These are phyloP conservation scores for Ascosphaera acerosa DNA, from an alignment of 2,329 filamentous ascomycete genomes.

Conservation along the genomic window DNA sequence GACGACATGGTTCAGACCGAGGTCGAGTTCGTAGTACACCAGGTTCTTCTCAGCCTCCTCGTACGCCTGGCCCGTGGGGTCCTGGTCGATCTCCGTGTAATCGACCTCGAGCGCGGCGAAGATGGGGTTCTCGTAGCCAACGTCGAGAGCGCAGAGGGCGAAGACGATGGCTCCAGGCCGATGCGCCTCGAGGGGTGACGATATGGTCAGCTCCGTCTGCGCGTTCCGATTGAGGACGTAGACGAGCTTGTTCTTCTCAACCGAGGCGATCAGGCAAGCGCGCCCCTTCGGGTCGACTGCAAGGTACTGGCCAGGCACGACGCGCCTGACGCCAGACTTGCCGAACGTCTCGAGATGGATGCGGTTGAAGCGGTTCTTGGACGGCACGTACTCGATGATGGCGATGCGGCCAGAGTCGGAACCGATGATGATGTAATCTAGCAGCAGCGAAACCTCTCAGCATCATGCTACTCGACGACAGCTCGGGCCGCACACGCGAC, in stretches of 20 bases:
- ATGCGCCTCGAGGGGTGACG: slow-evolving; percentile 87
- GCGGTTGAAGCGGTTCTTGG: slow-evolving; percentile 65
- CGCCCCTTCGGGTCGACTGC: slow-evolving; percentile 88
- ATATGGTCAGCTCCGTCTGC: slow-evolving; percentile 86
- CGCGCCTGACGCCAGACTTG: slow-evolving; percentile 81
- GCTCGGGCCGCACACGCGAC: slow-evolving; percentile 12
- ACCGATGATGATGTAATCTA: slow-evolving; percentile 88
- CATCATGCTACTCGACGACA: slow-evolving; percentile 13
- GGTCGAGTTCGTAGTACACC: slow-evolving; percentile 92
- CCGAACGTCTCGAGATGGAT: slow-evolving; percentile 94
- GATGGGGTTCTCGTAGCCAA: slow-evolving; percentile 89
- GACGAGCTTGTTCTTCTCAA: slow-evolving; percentile 98
- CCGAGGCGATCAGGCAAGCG: slow-evolving; percentile 76
- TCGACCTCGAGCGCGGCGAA: slow-evolving; percentile 90
- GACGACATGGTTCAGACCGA: slow-evolving; percentile 91
- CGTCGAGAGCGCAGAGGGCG: slow-evolving; percentile 66
- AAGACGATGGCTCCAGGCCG: slow-evolving; percentile 80
- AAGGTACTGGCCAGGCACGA: slow-evolving; percentile 87
- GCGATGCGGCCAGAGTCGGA: slow-evolving; percentile 91
- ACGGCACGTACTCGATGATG: slow-evolving; percentile 71
- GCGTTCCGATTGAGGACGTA: slow-evolving; percentile 93
- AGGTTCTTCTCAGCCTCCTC: slow-evolving; percentile 68
- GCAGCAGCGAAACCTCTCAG: slow-evolving; percentile 18
- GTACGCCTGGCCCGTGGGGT: slow-evolving; percentile 60
- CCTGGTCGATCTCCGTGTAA: slow-evolving; percentile 75